Evolutionary conservation across 2,329 filamentous ascomycete genomes (phyloP), one percentile per base, ranked within the genome.

Genomic region (Calonectria hongkongensis): DNA sequence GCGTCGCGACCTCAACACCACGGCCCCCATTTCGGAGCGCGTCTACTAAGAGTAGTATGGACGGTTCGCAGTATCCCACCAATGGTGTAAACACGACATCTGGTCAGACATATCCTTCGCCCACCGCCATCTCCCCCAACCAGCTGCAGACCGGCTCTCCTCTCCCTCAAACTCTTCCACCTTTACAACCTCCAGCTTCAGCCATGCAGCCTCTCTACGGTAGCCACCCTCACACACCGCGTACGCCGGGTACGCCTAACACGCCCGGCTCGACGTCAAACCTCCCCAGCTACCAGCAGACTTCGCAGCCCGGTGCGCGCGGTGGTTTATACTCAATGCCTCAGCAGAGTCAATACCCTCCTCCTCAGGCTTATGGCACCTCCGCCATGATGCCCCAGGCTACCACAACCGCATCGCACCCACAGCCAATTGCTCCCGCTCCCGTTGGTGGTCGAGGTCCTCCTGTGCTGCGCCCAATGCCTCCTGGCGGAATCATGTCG

Each of bases 391-490:
- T 94, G 86, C 89, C 92, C 58, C 92, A 94, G 83, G 86, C 92
- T 28, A 92, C 92, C 13, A 89, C 90, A 60, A 88, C 93, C 54
- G 89, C 92, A 78, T 91, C 92, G 67, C 94, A 95, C 82, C 93
- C 93, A 56, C 93, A 95, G 84, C 92, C 93, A 41, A 94, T 95
- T 81, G 94, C 94, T 51, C 93, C 94, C 18, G 94, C 94, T 50
- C 93, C 93, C 62, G 85, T 83, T 73, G 90, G 85, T 81, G 86
- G 87, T 48, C 88, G 90, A 45, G 86, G 86, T 25, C 90, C 91
- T 72, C 91, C 91, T 21, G 88, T 91, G 15, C 83, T 94, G 77
- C 91, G 92, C 66, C 92, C 92, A n/a, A 92, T 95, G 89, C 93
- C 93, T 16, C 89, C 92, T 1, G 90, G 91, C 77, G 92, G 90